Percentiles rank a stretch among this genome's conserved stretches.
Evolutionary conservation across 1,284 basidiomycete genomes (phyloP).

Genomic region (Trametes polyzona): DNA sequence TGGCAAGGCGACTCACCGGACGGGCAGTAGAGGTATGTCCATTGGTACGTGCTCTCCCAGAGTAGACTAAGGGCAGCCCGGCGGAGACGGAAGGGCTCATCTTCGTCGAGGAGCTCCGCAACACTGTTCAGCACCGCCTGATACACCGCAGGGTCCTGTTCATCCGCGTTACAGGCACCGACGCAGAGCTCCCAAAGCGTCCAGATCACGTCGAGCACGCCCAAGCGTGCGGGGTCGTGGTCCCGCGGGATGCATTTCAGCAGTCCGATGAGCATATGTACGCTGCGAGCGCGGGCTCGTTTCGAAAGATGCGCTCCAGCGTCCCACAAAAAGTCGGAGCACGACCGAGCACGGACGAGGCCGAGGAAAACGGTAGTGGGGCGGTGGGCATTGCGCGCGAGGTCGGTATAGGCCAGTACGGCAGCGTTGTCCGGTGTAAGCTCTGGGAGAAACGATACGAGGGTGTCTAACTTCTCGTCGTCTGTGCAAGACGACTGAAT

Average conservation of each 20-base stretch:
- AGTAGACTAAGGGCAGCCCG: slow-evolving; percentile 18
- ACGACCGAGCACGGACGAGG: slow-evolving; percentile 12
- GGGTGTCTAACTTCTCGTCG: slow-evolving; percentile 20
- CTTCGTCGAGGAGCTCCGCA: slow-evolving; percentile 2
- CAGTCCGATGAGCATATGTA: slow-evolving; percentile 12
- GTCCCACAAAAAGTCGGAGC: slow-evolving; percentile 3
- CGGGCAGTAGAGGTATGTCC: slow-evolving; percentile 10
- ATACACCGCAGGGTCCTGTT: slow-evolving; percentile 1
- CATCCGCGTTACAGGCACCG: slow-evolving; percentile 1
- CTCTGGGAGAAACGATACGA: slow-evolving; percentile 17
- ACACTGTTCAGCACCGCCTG: slow-evolving; percentile 4
- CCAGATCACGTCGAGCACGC: slow-evolving; percentile 15
- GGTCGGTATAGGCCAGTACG: slow-evolving; percentile 13
- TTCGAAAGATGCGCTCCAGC: not conserved
- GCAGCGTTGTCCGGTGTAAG: slow-evolving; percentile 17
- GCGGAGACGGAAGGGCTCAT: slow-evolving; percentile 17
- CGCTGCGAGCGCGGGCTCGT: not conserved
- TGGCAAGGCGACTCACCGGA: not conserved
- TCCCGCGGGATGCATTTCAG: slow-evolving; percentile 7
- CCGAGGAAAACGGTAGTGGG: slow-evolving; percentile 3
- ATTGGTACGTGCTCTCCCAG: slow-evolving; percentile 11
- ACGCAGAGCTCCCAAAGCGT: slow-evolving; percentile 15
- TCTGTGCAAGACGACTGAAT: slow-evolving; percentile 18
- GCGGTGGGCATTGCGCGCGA: slow-evolving; percentile 16
- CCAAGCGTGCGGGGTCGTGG: slow-evolving; percentile 1